Base-by-base conservation (phyloP, 2,329 filamentous ascomycete species). In the Epichloe brachyelytri region DNA sequence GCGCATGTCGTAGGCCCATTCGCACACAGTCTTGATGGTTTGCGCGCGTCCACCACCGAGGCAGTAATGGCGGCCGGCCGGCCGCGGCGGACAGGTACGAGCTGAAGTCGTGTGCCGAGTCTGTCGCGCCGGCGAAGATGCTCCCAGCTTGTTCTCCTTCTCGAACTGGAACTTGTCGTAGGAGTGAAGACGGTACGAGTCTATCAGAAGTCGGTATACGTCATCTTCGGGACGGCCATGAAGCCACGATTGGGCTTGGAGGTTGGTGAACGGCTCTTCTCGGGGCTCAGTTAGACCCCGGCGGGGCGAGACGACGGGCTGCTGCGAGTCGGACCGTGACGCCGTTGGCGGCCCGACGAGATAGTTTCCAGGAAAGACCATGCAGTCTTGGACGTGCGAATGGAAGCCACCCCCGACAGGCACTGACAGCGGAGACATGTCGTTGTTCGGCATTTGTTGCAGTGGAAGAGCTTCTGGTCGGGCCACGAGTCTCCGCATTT, bases 181-280 rank as follows among this genome's bases (percentile, higher is more conserved):
- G 34, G 65, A 52, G 26, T 65, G 69, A 19, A 75, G 55, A 20
- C 70, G 68, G 56, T 71, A 74, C 3, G 62, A 54, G 54, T 75
- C 71, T 47, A 75, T 65, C 6, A 75, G 61, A 1, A 71, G 58
- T 37, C 61, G 57, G 61, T 67, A 74, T n/a, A 70, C 64, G 47
- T 73, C 68, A 5, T 60, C 51, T 51, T 67, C 57, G 1, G 68
- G 61, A 3, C 67, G 67, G 50, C 57, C 57, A 50, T 71, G 63
- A 7, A 74, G 63, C 60, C 62, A 74, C 5, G 58, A 66, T 43
- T 58, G 58, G 4, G 56, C 55, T 3, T 60, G 26, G 5, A 72
- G 64, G 26, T 56, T 57, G 4, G 60, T 58, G 53, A 70, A 71
- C 3, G 69, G 66, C 4, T 60, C 58, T 1, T 53, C 15, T 30